Conservation (phyloP, 345 rosid genomes). For the Jatropha curcas region DNA sequence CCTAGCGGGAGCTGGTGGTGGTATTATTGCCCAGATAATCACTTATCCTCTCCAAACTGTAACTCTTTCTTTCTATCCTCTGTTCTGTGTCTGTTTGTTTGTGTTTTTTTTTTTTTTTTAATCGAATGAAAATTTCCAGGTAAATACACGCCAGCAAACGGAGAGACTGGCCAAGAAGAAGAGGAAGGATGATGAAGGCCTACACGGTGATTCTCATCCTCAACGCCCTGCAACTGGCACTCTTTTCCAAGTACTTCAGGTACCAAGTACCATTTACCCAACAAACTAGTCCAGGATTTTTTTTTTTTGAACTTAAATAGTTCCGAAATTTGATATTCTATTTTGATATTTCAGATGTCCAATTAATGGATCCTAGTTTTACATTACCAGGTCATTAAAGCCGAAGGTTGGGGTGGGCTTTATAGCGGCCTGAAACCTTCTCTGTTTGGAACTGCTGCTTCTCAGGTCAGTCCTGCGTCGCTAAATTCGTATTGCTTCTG, state of each 20-base stretch:
- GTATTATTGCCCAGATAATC: constrained; percentile 69
- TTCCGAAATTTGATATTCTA: no score
- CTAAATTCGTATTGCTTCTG: neutral
- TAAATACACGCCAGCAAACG: constrained; percentile 72
- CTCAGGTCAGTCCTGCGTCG: constrained; percentile 35
- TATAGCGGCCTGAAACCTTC: constrained; percentile 76
- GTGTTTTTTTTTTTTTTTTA: neutral
- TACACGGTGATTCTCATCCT: no score
- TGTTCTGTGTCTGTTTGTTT: neutral
- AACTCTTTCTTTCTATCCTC: neutral
- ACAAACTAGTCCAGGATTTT: neutral
- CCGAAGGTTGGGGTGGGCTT: constrained; percentile 69
- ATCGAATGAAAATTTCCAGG: constrained; percentile 26
- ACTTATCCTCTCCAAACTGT: constrained; percentile 77
- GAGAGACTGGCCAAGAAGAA: constrained; percentile 54
- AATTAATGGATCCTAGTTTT: neutral
- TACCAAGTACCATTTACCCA: no score
- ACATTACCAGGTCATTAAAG: constrained; percentile 38
- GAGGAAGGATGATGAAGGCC: neutral
- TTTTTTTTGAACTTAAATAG: no score
- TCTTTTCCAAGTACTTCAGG: constrained; percentile 45
- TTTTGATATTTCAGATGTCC: neutral
- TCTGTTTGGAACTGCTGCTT: constrained; percentile 69
- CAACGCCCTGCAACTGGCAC: constrained; percentile 2
- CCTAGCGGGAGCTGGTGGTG: constrained; percentile 72